These are phyloP conservation scores for Ceratocystis variospora DNA, from an alignment of 2,329 filamentous ascomycete species.

Conservation along the genomic window DNA sequence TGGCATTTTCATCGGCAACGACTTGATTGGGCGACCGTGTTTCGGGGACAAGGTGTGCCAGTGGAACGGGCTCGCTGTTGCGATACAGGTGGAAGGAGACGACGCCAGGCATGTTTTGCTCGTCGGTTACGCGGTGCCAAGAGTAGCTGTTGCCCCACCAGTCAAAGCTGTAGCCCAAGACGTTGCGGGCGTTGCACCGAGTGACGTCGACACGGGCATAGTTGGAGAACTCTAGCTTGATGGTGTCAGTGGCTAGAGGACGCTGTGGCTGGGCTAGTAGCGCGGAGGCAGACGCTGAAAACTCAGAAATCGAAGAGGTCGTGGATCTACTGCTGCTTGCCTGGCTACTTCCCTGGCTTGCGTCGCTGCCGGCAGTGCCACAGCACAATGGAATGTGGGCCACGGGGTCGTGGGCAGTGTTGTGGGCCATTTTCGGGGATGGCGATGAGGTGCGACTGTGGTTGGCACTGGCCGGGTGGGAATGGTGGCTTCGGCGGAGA, in stretches of 20 bases:
- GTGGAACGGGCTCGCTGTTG: conserved; percentile 44
- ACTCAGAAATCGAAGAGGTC: conserved; percentile 11
- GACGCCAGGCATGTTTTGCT: conserved; percentile 49
- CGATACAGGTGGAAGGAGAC: conserved; percentile 71
- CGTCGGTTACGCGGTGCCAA: conserved; percentile 64
- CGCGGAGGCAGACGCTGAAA: conserved; percentile 19
- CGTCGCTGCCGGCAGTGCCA: not conserved
- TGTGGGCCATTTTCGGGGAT: not conserved
- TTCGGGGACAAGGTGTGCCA: conserved; percentile 79
- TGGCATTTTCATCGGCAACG: conserved; percentile 57
- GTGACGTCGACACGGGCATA: conserved; percentile 83
- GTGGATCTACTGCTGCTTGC: not conserved
- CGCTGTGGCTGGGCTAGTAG: conserved; percentile 24
- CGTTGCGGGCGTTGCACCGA: conserved; percentile 46
- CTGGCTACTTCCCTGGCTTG: not conserved
- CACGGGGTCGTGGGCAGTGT: not conserved
- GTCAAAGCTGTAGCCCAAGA: conserved; percentile 76
- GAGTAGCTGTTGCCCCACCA: conserved; percentile 82
- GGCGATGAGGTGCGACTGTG: not conserved
- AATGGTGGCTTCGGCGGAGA: conserved; percentile 11
- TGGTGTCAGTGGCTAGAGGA: conserved; percentile 53
- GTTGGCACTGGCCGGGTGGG: not conserved
- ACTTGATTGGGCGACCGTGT: conserved; percentile 57
- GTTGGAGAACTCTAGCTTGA: conserved; percentile 91
- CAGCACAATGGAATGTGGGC: not conserved